phyloP scores from a whole-genome alignment of 2,329 filamentous ascomycete genomes.

The Paracoccidioides lutzii region DNA sequence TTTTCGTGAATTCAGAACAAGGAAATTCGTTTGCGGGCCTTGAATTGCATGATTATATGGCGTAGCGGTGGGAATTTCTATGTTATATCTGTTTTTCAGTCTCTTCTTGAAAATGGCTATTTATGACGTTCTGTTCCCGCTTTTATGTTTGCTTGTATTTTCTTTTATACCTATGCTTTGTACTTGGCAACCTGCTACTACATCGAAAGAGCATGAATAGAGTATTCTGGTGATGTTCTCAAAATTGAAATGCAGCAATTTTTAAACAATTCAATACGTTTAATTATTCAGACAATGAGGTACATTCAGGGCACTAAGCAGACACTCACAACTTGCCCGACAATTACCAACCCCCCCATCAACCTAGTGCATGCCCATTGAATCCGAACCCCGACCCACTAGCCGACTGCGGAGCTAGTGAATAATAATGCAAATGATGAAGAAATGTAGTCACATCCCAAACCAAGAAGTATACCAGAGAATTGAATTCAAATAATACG shows the following conservation, averaged over 20 bases:
- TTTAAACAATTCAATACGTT: background rate
- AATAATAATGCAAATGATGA: background rate
- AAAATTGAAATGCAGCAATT: no score
- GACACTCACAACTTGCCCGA: background rate
- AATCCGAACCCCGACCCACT: background rate
- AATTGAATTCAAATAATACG: background rate
- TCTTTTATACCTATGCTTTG: background rate
- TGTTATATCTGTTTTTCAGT: constrained; percentile 2
- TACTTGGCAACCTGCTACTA: background rate
- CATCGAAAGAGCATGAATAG: background rate
- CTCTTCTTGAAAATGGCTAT: constrained; percentile 1
- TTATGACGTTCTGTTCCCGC: background rate
- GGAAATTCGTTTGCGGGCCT: constrained; percentile 2
- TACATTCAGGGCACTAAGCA: background rate
- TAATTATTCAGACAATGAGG: background rate
- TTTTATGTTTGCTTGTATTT: constrained; percentile 1
- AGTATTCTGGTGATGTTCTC: background rate
- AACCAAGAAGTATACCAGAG: background rate
- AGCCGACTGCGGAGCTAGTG: background rate
- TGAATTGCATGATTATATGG: constrained; percentile 10
- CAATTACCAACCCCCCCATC: background rate
- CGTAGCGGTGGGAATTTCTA: constrained; percentile 9
- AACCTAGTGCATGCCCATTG: background rate
- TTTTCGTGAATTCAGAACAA: background rate
- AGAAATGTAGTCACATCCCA: background rate